phyloP scores from a whole-genome alignment of 2,329 filamentous ascomycete genomes.

The Coleophoma cylindrospora region DNA sequence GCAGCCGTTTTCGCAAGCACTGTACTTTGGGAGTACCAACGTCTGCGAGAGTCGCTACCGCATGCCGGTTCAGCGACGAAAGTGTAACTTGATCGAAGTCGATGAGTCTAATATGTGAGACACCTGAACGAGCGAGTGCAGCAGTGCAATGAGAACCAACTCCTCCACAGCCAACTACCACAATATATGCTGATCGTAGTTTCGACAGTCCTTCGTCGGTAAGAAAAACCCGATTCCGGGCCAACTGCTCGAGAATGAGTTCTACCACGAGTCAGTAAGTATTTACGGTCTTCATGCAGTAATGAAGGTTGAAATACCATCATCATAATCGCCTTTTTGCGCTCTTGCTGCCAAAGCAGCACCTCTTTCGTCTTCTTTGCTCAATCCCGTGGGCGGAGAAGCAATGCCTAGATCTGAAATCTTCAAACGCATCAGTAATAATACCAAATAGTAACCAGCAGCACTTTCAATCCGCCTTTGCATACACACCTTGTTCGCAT shows the following conservation, averaged over 20 bases:
- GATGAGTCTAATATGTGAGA: conserved; percentile 80
- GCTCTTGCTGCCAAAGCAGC: conserved; percentile 53
- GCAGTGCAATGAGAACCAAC: conserved; percentile 90
- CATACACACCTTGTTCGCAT: conserved; percentile 31
- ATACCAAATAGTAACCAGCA: too few species aligned
- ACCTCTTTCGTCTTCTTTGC: conserved; percentile 58
- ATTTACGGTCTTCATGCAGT: background rate
- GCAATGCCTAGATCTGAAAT: conserved; percentile 44
- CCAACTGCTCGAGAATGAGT: conserved; percentile 89
- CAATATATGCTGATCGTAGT: conserved; percentile 75
- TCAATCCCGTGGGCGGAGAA: conserved; percentile 24
- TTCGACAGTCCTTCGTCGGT: conserved; percentile 74
- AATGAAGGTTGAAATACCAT: conserved; percentile 27
- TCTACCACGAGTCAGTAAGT: conserved; percentile 42
- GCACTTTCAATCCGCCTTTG: background rate
- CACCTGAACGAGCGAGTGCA: conserved; percentile 82
- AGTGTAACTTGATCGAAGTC: conserved; percentile 98
- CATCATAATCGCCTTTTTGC: conserved; percentile 59
- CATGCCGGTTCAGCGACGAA: conserved; percentile 91
- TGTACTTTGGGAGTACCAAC: conserved; percentile 91
- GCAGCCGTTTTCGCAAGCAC: conserved; percentile 71
- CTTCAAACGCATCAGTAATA: conserved; percentile 24
- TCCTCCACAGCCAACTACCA: conserved; percentile 89
- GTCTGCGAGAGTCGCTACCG: conserved; percentile 87
- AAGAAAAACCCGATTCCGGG: conserved; percentile 88